Conservation (phyloP, 73 alveolate genomes). For the Tetrahymena borealis region DNA sequence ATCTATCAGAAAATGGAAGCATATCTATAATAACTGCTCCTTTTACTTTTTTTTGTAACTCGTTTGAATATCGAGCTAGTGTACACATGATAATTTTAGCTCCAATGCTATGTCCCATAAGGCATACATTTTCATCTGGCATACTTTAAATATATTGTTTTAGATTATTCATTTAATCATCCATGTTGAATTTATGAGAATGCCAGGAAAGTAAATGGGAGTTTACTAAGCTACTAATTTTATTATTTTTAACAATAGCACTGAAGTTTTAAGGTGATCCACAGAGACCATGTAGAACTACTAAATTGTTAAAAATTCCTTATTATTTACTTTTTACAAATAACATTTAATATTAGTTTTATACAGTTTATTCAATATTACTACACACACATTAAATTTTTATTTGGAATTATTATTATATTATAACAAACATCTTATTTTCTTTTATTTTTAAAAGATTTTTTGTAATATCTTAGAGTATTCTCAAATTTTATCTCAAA, state of each 20-base stretch:
- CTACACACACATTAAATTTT: too few relatives aligned
- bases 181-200: not conserved
- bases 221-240: not conserved
- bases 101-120: not conserved
- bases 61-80: not conserved
- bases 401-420: too few relatives aligned
- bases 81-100: not conserved
- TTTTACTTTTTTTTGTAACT: not conserved
- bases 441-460: too few relatives aligned
- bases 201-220: not conserved
- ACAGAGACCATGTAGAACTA: not conserved
- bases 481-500: too few relatives aligned
- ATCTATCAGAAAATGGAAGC: not conserved
- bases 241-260: not conserved
- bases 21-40: not conserved
- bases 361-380: too few relatives aligned
- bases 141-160: not conserved
- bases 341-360: too few relatives aligned
- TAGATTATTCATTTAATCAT: not conserved
- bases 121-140: not conserved
- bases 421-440: too few relatives aligned
- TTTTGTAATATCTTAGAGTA: too few relatives aligned
- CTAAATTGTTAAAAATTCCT: not conserved
- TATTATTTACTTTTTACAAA: too few relatives aligned
- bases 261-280: not conserved